Evolutionary conservation across 257 asterid genomes (phyloP).

Genomic region (Verbena officinalis): DNA sequence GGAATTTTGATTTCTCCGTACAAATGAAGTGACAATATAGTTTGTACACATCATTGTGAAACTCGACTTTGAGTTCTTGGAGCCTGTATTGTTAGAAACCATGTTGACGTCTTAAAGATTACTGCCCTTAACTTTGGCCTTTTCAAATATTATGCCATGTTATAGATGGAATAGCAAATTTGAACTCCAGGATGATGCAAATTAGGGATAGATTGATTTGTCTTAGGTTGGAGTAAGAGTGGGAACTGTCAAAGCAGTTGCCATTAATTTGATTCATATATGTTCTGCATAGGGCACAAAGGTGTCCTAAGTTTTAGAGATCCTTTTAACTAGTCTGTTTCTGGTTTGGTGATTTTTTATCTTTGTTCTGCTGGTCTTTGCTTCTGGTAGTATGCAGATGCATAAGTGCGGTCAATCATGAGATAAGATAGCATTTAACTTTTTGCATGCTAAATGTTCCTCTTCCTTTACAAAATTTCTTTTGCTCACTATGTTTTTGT

Average conservation of each 20-base stretch:
- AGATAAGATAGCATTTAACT: neutral
- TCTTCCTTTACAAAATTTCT: too few species aligned
- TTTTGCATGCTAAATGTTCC: too few species aligned
- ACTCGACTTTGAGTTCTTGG: neutral
- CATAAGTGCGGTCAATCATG: neutral
- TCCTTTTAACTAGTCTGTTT: neutral
- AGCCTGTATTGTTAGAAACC: slow-evolving; percentile 13
- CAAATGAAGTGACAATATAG: slow-evolving; percentile 17
- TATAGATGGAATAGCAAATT: slow-evolving; percentile 28
- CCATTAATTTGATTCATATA: too few species aligned
- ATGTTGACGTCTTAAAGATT: slow-evolving; percentile 14
- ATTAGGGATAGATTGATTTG: slow-evolving; percentile 16
- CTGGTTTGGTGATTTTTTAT: too few species aligned
- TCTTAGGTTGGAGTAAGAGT: slow-evolving; percentile 1
- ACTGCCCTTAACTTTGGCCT: neutral
- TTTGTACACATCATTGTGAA: slow-evolving; percentile 17
- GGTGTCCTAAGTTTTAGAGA: slow-evolving; percentile 13
- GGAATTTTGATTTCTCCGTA: slow-evolving; percentile 8
- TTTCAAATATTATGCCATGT: slow-evolving; percentile 10
- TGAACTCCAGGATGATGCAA: slow-evolving; percentile 16
- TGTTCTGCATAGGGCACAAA: too few species aligned
- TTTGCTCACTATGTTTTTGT: too few species aligned
- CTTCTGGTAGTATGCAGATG: slow-evolving; percentile 5
- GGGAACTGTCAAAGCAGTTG: neutral
- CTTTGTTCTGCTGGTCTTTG: neutral